Evolutionary conservation across 2,329 filamentous ascomycete species (phyloP), one percentile per base, ranked within the genome.

Genomic region (Aspergillus nomiae): DNA sequence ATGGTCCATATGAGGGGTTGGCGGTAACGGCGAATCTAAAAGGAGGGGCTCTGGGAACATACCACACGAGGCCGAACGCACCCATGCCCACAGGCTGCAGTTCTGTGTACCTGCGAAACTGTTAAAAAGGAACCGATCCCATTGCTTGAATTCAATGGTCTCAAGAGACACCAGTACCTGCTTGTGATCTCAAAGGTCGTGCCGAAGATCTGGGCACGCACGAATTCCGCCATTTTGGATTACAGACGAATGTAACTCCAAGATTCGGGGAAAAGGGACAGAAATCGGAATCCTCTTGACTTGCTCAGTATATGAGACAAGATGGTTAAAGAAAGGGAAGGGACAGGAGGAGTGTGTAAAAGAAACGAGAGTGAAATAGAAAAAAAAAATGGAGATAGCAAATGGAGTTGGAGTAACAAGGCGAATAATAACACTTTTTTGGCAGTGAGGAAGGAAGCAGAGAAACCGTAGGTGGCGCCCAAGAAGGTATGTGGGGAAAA

Each of bases 181-280:
- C 94, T 97, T 73, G 95, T 99, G 83, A 98, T 98, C 88, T 99
- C 95, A 78, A 99, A 99, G 73, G 95, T 98, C 67, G 95, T 99
- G 79, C 95, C 95, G 78, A 99, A 99, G 81, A 99, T 98, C 87
- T 98, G 94, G 78, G 94, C 94, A 82, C 95, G 92, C 77, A 99
- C 92, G 82, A 99, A 99, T 86, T 99, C 95, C 80, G 95, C 95
- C 95, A 99, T 98, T 79, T 77, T 89, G 87, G 63, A 68, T 58
- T 53, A 63, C 60, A 61, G 62, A 62, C 36, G 60, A 63, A 62
- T 36, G 57, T 56, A 60, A 53, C 41, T 66, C 64, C 63, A 64
- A 62, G 57, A 36, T 59, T 61, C 56, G 61, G 59, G 45, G 63
- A 57, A 53, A 56, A 46, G 58, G 21, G 32, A 36, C 48, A 50